Percentiles rank a stretch among this genome's conserved stretches.
phyloP scores from a whole-genome alignment of 2,329 filamentous ascomycete genomes.

The Colletotrichum tropicicola region DNA sequence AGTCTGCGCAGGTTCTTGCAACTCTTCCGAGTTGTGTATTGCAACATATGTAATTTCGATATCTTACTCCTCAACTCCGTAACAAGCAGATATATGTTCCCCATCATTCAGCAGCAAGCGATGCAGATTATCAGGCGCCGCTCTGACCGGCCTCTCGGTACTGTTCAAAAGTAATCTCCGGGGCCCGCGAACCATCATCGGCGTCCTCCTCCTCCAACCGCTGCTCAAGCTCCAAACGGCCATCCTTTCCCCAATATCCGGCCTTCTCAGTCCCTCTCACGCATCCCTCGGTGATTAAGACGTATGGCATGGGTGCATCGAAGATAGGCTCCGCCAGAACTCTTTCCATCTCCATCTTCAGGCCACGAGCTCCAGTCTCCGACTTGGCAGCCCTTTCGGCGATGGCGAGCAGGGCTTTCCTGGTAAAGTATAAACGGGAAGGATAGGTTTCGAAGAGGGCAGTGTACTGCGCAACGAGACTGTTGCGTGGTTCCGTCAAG shows the following conservation, averaged over 20 bases:
- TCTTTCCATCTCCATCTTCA: slow-evolving; percentile 84
- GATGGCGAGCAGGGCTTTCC: slow-evolving; percentile 80
- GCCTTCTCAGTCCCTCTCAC: slow-evolving; percentile 70
- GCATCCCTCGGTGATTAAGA: slow-evolving; percentile 76
- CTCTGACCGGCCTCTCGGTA: slow-evolving; percentile 57
- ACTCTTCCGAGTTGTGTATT: neutral
- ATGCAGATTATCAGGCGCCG: slow-evolving; percentile 47
- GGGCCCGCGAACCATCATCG: slow-evolving; percentile 31
- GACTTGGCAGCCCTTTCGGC: slow-evolving; percentile 71
- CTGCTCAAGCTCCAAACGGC: slow-evolving; percentile 74
- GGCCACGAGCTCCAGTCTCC: slow-evolving; percentile 79
- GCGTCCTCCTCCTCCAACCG: slow-evolving; percentile 71
- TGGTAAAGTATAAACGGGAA: slow-evolving; percentile 85
- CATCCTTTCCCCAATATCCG: slow-evolving; percentile 74
- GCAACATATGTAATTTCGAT: neutral
- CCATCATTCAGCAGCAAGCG: neutral
- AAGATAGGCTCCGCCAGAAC: slow-evolving; percentile 84
- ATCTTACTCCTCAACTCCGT: slow-evolving; percentile 1
- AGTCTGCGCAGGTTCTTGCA: neutral
- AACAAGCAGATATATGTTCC: neutral
- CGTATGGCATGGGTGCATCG: slow-evolving; percentile 79
- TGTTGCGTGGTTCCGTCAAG: slow-evolving; percentile 91
- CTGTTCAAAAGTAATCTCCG: slow-evolving; percentile 46
- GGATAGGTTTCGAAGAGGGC: slow-evolving; percentile 85
- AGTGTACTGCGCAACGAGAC: slow-evolving; percentile 86